phyloP scores from a whole-genome alignment of 805 yeast species.

The Wickerhamiella lipophila region DNA sequence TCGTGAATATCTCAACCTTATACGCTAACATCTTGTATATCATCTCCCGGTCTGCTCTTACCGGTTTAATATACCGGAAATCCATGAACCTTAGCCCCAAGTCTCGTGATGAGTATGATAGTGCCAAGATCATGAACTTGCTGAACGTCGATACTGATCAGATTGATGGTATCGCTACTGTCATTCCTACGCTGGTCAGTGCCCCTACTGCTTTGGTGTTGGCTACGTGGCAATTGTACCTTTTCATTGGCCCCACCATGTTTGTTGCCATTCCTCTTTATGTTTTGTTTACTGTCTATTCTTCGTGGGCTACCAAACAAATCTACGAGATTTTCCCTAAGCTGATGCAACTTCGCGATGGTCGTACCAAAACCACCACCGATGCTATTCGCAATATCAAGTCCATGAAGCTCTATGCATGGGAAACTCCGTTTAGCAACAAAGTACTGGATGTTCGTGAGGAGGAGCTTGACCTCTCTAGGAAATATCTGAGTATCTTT shows the following conservation, averaged over 20 bases:
- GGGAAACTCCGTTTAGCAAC: slow-evolving; percentile 80
- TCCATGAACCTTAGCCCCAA: slow-evolving; percentile 54
- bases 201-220: slow-evolving; percentile 76
- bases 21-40: slow-evolving; percentile 15
- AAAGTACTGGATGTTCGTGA: slow-evolving; percentile 61
- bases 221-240: slow-evolving; percentile 60
- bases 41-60: slow-evolving; percentile 33
- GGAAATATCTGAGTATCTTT: slow-evolving; percentile 51
- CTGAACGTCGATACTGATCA: slow-evolving; percentile 90
- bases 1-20: slow-evolving; percentile 15
- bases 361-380: slow-evolving; percentile 72
- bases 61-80: slow-evolving; percentile 55
- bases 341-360: slow-evolving; percentile 81
- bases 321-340: slow-evolving; percentile 52
- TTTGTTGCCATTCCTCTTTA: slow-evolving; percentile 78
- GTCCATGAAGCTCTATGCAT: slow-evolving; percentile 83
- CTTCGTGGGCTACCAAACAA: slow-evolving; percentile 48
- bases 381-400: slow-evolving; percentile 83
- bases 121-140: slow-evolving; percentile 86
- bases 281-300: slow-evolving; percentile 62
- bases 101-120: slow-evolving; percentile 49
- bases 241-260: slow-evolving; percentile 70
- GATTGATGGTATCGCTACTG: slow-evolving; percentile 62
- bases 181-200: slow-evolving; percentile 69
- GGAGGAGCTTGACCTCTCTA: slow-evolving; percentile 65